These are phyloP conservation scores for Fusarium virguliforme DNA, from an alignment of 2,329 filamentous ascomycete species.

Conservation along the genomic window DNA sequence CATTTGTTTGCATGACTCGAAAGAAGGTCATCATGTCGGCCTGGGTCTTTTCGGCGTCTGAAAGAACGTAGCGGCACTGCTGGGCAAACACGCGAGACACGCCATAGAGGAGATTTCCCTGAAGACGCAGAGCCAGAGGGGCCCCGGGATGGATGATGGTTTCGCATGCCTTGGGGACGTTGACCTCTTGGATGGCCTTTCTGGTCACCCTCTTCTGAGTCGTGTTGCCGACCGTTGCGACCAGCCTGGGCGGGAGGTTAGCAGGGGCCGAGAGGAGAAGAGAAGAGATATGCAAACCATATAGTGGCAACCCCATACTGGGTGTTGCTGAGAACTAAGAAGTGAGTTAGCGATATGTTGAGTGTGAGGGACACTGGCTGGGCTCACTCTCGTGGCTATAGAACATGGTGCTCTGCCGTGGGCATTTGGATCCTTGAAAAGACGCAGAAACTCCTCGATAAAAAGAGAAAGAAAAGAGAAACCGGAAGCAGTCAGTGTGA, in stretches of 20 bases:
- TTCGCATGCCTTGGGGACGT: constrained; percentile 88
- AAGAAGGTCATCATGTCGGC: constrained; percentile 80
- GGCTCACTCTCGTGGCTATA: constrained; percentile 92
- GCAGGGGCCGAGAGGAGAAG: neutral
- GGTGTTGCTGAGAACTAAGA: constrained; percentile 82
- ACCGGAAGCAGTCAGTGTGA: neutral
- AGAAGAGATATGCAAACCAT: constrained; percentile 74
- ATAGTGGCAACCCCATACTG: constrained; percentile 96
- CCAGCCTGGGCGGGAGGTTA: constrained; percentile 74
- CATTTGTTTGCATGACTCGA: constrained; percentile 67
- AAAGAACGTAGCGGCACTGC: constrained; percentile 88
- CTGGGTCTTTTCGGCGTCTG: constrained; percentile 83
- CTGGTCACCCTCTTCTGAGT: constrained; percentile 81
- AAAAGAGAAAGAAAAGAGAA: neutral
- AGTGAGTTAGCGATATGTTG: constrained; percentile 45
- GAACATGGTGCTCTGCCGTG: constrained; percentile 76
- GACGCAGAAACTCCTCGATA: neutral
- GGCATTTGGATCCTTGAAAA: neutral
- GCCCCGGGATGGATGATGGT: constrained; percentile 88
- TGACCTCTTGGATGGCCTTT: constrained; percentile 90
- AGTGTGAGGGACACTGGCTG: neutral
- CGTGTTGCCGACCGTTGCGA: constrained; percentile 88
- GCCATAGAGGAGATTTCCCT: constrained; percentile 90
- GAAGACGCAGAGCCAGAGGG: constrained; percentile 90
- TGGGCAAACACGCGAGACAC: constrained; percentile 88